Evolutionary conservation across 257 asterid genomes (phyloP), one percentile per base, ranked within the genome.

Genomic region (Avicennia marina): DNA sequence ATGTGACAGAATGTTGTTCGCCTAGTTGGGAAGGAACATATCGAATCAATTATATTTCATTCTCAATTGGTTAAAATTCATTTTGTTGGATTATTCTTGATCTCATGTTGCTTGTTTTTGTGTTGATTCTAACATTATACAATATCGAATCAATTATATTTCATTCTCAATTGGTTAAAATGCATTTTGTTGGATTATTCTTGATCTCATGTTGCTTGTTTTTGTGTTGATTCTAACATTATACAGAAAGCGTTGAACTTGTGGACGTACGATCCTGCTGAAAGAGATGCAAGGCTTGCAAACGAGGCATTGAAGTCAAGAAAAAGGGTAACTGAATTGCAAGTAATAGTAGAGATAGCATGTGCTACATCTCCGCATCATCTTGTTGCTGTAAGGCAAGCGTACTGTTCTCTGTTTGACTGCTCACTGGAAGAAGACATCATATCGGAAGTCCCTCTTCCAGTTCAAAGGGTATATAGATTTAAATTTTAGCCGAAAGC

Each of bases 341-440:
- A 86, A 72, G 84, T 81, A 2, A 70, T 85, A 13, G 87, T 76
- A 3, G 97, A 89, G 81, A 81, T 86, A 72, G 94, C 94, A 0
- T 85, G 95, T 42, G 83, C 95, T 29, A 33, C 83, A 9, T 75
- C 95, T 11, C 94, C 95, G 36, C 77, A 74, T 42, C 96, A 89
- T 76, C 76, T 86, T 59, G 75, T 60, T 22, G 86, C 75, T 2
- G 97, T 89, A 5, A 79, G 95, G 57, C 70, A 70, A 51, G 82
- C 78, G 2, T 89, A 86, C 65, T 72, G 78, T 53, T 71, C 75
- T 15, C 81, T 89, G 18, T 89, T 81, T 43, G 66, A 78, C 59
- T 25, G 58, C 40, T 79, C 97, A 5, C 84, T 89, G 31, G 94
- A 86, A 69, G 97, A 86, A 72, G 94, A 89, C 60, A 86, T 89